A percentile compares a stretch with the other conserved stretches of the same genome.
Evolutionary conservation across 192 early-diverging fungal species (phyloP).

Genomic region (Umbelopsis ramanniana): DNA sequence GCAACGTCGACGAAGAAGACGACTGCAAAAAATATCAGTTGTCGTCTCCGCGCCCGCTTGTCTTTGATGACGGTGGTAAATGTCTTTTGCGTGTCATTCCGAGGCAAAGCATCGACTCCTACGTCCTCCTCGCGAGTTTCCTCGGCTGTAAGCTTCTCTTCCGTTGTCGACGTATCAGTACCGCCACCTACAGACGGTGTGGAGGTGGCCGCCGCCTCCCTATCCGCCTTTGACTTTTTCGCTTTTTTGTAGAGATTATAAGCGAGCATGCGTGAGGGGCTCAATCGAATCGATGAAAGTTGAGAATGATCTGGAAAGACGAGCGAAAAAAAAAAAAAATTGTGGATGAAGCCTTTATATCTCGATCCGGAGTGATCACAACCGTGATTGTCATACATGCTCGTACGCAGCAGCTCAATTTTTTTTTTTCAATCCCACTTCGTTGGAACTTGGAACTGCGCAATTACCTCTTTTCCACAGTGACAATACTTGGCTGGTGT

Average conservation of each 20-base stretch:
- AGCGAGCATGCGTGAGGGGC: not conserved
- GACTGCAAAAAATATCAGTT: not conserved
- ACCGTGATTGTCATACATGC: too few species aligned
- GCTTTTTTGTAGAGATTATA: not conserved
- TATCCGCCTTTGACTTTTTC: not conserved
- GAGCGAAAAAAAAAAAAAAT: not conserved
- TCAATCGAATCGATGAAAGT: not conserved
- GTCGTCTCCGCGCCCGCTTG: not conserved
- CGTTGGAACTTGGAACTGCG: too few species aligned
- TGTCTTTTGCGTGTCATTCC: not conserved
- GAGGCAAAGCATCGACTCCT: not conserved
- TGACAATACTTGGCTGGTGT: too few species aligned
- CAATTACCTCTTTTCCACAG: too few species aligned
- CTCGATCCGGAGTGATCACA: too few species aligned
- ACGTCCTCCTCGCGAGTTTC: not conserved
- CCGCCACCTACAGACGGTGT: not conserved
- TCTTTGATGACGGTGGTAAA: not conserved
- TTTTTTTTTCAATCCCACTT: too few species aligned
- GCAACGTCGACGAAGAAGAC: not conserved
- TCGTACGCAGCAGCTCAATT: too few species aligned
- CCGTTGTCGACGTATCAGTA: not conserved
- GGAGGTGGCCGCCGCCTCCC: not conserved
- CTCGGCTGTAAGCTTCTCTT: not conserved
- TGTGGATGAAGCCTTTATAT: not conserved
- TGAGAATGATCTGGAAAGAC: not conserved